Evolutionary conservation across 2,329 filamentous ascomycete genomes (phyloP).

Genomic region (Pyrenophora graminea): DNA sequence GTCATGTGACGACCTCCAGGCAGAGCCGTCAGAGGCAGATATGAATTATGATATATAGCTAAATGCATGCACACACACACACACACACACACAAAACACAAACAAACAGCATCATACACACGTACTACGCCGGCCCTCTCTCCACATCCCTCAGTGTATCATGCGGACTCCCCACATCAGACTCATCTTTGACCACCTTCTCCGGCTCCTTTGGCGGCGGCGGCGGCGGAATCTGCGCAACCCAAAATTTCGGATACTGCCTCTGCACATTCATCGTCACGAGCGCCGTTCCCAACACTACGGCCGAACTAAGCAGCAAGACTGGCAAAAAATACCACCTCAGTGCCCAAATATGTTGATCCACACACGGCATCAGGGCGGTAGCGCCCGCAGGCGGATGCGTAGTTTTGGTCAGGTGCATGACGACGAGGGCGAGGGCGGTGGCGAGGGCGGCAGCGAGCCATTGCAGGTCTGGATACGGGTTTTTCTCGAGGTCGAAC

Average conservation of each 20-base stretch:
- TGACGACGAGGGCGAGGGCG: constrained; percentile 50
- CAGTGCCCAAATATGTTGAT: constrained; percentile 45
- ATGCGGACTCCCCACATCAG: constrained; percentile 14
- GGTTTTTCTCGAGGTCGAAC: constrained; percentile 38
- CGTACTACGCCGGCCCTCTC: constrained; percentile 14
- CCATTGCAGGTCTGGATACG: constrained; percentile 45
- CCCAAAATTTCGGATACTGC: constrained; percentile 54
- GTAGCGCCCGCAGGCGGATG: constrained; percentile 56
- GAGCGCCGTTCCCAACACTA: constrained; percentile 49
- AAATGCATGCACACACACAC: no score
- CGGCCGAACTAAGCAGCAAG: constrained; percentile 46
- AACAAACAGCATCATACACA: no score
- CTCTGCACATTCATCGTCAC: constrained; percentile 52
- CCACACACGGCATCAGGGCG: constrained; percentile 49
- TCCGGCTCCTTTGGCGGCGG: constrained; percentile 18
- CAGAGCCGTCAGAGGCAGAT: no score
- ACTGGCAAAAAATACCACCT: constrained; percentile 52
- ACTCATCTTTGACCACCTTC: constrained; percentile 12
- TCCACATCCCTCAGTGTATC: constrained; percentile 24
- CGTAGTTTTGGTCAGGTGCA: constrained; percentile 53
- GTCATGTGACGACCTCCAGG: no score
- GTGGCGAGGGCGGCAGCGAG: constrained; percentile 50
- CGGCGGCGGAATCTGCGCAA: constrained; percentile 43
- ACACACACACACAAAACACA: no score
- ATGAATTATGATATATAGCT: no score